A percentile compares a stretch with the other conserved stretches of the same genome.
Conservation (phyloP, 2,329 filamentous ascomycete genomes). For the Trichoderma guizhouense region DNA sequence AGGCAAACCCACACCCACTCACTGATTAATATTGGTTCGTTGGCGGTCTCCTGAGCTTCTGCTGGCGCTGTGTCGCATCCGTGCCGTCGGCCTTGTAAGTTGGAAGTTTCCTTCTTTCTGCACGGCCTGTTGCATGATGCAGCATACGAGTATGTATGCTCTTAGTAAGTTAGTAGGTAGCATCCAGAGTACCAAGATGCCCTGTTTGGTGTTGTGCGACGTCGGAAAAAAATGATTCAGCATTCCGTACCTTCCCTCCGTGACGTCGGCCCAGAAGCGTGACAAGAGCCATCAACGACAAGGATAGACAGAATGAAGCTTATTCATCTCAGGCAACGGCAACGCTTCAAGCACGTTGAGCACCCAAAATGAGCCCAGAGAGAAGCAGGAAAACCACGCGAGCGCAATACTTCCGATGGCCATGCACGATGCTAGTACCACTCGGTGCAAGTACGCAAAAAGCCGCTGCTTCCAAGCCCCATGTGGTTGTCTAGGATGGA, state of each 20-base stretch:
- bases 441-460: neutral
- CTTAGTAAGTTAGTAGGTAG: neutral
- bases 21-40: conserved; percentile 8
- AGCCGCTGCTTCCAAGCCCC: conserved; percentile 12
- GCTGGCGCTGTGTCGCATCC: neutral
- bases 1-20: conserved; percentile 12
- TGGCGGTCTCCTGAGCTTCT: conserved; percentile 6
- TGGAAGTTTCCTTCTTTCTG: neutral
- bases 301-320: neutral
- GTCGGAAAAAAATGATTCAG: conserved; percentile 9
- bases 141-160: neutral
- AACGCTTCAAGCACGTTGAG: neutral
- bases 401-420: conserved; percentile 13
- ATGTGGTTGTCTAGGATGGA: conserved; percentile 11
- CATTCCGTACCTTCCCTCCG: conserved; percentile 17
- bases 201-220: conserved; percentile 1
- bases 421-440: conserved; percentile 2
- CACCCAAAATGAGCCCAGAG: neutral
- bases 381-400: conserved; percentile 2
- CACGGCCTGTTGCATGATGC: neutral
- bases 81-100: neutral
- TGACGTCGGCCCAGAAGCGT: conserved; percentile 7
- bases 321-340: neutral
- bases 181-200: neutral
- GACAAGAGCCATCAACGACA: neutral